Evolutionary conservation across 2,329 filamentous ascomycete species (phyloP), one percentile per base, ranked within the genome.

Genomic region (Arthroderma sp.): DNA sequence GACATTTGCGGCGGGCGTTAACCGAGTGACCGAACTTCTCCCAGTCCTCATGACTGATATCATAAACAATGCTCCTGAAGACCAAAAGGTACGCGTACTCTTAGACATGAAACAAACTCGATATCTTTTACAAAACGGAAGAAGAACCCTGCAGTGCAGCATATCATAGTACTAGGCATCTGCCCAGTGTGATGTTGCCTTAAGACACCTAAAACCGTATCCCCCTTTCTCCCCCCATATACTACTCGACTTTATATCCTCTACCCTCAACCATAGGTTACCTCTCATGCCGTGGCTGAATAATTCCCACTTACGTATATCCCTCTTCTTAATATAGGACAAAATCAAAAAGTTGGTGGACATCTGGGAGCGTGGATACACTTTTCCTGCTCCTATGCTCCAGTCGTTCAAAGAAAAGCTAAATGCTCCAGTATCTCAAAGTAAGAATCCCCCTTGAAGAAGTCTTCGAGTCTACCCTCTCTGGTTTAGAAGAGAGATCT

Each of bases 331-430:
- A 53, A 64, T 84, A 77, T 86, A 93, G 87, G 89, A 95, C 71
- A 97, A 96, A 77, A 91, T 97, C 73, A 85, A 80, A 70, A 97
- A 97, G 72, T 81, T 98, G 65, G 78, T 97, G 74, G 91, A 95
- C 70, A 98, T 98, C 64, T 98, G 93, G 93, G 91, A 96, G 71
- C 93, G 93, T 68, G 89, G 88, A 63, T 85, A 87, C 69, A 97
- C 91, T 21, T 97, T 98, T 72, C 90, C 93, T 25, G 71, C 79
- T 43, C 73, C 84, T 56, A 85, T 95, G 82, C 81, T 98, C 65
- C 71, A 75, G n/a, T 82, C 82, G 38, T 95, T 95, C 79, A 91
- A 89, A 74, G 80, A 88, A 68, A 91, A 88, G 72, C 72, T 95
- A 66, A 85, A 79, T 62, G 78, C 82, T 60, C 76, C 80, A 54